These are phyloP conservation scores for Scedosporium apiospermum DNA, from an alignment of 2,329 filamentous ascomycete genomes.

Conservation along the genomic window DNA sequence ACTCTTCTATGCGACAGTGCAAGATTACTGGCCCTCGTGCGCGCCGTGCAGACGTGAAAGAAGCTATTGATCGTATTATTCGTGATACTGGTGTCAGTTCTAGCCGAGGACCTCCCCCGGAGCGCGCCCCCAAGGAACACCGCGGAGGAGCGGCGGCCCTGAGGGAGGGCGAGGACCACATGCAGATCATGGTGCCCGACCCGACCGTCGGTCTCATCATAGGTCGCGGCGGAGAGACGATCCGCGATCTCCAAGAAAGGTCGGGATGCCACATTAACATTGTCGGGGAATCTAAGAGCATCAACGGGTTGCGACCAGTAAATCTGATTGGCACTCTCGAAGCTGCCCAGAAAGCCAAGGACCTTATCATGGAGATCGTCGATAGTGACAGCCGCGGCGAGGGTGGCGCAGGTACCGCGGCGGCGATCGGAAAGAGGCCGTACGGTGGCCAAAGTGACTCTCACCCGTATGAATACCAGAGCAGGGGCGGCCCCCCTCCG, in stretches of 20 bases:
- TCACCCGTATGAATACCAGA: constrained; percentile 18
- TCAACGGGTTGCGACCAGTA: constrained; percentile 81
- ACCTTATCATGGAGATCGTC: constrained; percentile 86
- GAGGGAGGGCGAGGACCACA: constrained; percentile 72
- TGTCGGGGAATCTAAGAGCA: constrained; percentile 83
- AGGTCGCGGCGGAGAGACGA: constrained; percentile 86
- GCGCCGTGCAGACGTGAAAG: constrained; percentile 67
- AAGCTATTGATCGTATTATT: constrained; percentile 79
- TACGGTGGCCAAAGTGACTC: constrained; percentile 20
- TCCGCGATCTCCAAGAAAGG: constrained; percentile 81
- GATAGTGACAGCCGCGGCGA: constrained; percentile 70
- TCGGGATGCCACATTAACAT: constrained; percentile 96
- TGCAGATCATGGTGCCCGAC: constrained; percentile 92
- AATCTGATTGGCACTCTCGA: constrained; percentile 76
- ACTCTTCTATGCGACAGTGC: constrained; percentile 63
- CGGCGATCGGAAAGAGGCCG: constrained; percentile 19
- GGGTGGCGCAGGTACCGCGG: constrained; percentile 17
- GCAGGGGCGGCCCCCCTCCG: background rate
- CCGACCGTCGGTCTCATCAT: constrained; percentile 89
- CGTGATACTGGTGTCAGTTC: constrained; percentile 52
- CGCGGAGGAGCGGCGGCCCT: constrained; percentile 32
- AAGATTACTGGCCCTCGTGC: constrained; percentile 69
- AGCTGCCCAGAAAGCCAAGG: constrained; percentile 69
- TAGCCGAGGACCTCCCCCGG: constrained; percentile 23
- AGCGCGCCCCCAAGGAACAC: constrained; percentile 30